Conservation (phyloP, 306 rosid genomes). For the Sesbania bispinosa region DNA sequence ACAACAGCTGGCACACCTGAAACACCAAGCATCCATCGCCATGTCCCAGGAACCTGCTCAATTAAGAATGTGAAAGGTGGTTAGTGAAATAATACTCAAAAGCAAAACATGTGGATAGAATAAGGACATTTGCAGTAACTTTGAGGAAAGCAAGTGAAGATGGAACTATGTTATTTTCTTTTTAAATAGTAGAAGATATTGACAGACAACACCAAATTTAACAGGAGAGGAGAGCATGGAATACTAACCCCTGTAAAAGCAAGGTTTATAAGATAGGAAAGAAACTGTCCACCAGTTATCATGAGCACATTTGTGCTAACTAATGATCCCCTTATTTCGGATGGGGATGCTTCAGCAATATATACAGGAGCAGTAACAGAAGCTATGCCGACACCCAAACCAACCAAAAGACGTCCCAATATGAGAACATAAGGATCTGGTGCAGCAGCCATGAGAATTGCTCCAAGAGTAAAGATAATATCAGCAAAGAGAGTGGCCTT, state of each 20-base stretch:
- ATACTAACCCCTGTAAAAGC: conserved; percentile 69
- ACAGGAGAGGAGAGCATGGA: no score
- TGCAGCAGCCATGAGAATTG: conserved; percentile 81
- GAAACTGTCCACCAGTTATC: conserved; percentile 91
- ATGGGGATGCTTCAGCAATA: conserved; percentile 90
- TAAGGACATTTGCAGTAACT: background rate
- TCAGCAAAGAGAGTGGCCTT: conserved; percentile 88
- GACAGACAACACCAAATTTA: no score
- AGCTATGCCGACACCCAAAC: conserved; percentile 80
- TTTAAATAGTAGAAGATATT: no score
- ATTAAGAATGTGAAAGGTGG: conserved; percentile 15
- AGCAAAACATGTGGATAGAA: background rate
- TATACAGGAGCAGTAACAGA: conserved; percentile 92
- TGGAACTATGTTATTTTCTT: no score
- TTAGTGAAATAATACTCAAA: background rate
- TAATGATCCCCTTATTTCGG: conserved; percentile 83
- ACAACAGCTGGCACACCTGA: conserved; percentile 75
- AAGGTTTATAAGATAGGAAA: conserved; percentile 82
- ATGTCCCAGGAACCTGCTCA: conserved; percentile 82
- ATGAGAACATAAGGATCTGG: conserved; percentile 84
- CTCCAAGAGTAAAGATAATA: conserved; percentile 62
- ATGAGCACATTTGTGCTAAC: conserved; percentile 88
- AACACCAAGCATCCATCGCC: conserved; percentile 99
- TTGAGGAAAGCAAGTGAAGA: background rate
- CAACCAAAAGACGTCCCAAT: conserved; percentile 67